Evolutionary conservation across 331 rosid genomes (phyloP).

Genomic region (Quercus lobata): DNA sequence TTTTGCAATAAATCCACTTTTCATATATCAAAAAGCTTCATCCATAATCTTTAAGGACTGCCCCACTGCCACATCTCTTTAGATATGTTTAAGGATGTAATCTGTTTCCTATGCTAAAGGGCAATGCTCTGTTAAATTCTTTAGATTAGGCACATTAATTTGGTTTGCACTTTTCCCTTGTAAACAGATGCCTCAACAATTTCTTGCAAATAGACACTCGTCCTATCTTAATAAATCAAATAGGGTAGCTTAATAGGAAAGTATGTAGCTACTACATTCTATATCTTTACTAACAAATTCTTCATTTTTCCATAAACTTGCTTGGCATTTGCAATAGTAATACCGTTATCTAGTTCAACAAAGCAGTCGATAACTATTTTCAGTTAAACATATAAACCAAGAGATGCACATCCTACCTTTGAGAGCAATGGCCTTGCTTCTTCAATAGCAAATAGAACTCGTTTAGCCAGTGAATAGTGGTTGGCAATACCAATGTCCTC

Average conservation of each 20-base stretch:
- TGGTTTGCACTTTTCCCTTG: not conserved
- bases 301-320: too few relatives aligned
- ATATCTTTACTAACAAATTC: too few relatives aligned
- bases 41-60: too few relatives aligned
- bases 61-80: too few relatives aligned
- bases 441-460: slow-evolving; percentile 65
- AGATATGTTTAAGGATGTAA: too few relatives aligned
- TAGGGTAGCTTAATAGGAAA: not conserved
- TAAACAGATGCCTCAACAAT: not conserved
- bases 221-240: not conserved
- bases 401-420: slow-evolving; percentile 64
- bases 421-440: slow-evolving; percentile 83
- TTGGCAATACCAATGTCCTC: slow-evolving; percentile 83
- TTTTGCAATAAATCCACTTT: too few relatives aligned
- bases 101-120: not conserved
- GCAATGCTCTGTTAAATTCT: not conserved
- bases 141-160: not conserved
- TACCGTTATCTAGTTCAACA: not conserved
- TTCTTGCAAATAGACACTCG: not conserved
- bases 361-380: slow-evolving; percentile 10
- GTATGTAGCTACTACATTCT: too few relatives aligned
- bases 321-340: not conserved
- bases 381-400: slow-evolving; percentile 18
- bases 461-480: slow-evolving; percentile 58
- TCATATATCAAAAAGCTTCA: too few relatives aligned